These are phyloP conservation scores for Wickerhamiella azymoides DNA, from an alignment of 805 yeast genomes.

Conservation along the genomic window DNA sequence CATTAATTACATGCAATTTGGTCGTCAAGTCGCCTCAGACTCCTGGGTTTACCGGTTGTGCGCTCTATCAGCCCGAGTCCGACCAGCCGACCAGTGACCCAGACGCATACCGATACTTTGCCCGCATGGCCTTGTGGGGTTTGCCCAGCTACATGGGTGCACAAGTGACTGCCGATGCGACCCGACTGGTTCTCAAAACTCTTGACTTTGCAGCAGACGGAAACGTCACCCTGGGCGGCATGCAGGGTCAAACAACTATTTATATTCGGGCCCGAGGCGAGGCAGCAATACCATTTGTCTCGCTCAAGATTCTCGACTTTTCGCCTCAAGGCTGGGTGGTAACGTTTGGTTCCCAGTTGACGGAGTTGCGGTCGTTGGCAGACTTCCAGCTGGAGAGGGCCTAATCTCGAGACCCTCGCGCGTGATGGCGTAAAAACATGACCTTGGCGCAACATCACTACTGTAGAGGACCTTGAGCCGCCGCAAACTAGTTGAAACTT, in stretches of 20 bases:
- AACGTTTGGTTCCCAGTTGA: not conserved
- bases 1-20: not conserved
- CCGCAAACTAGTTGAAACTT: not conserved
- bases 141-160: not conserved
- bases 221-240: not conserved
- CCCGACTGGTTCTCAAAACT: not conserved
- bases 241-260: not conserved
- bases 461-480: not conserved
- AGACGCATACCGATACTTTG: not conserved
- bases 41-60: not conserved
- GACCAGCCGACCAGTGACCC: not conserved
- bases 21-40: too few species aligned
- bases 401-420: not conserved
- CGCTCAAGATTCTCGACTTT: not conserved
- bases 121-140: not conserved
- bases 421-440: not conserved
- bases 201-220: not conserved
- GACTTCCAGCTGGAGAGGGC: slow-evolving; percentile 1
- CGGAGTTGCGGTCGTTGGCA: not conserved
- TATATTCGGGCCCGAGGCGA: not conserved
- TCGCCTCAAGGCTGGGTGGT: not conserved
- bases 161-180: not conserved
- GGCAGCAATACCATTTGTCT: not conserved
- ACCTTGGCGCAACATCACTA: not conserved
- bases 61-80: not conserved